phyloP scores from a whole-genome alignment of 2,329 filamentous ascomycete species.

The Leptographium galeiforme region DNA sequence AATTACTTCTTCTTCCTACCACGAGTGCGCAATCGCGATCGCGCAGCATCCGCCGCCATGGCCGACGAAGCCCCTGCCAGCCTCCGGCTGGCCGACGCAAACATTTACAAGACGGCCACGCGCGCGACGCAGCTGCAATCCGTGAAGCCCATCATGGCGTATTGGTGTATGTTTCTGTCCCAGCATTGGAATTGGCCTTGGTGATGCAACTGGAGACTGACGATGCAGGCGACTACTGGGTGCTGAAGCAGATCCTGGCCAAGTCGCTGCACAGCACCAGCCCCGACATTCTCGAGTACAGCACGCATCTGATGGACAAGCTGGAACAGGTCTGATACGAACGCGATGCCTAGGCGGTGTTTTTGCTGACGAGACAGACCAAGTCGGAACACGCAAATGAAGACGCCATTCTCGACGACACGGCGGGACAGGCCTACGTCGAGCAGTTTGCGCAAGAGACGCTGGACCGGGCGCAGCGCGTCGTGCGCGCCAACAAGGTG shows the following conservation, averaged over 20 bases:
- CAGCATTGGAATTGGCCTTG: too few relatives aligned
- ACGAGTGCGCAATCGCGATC: not conserved
- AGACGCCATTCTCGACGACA: constrained; percentile 74
- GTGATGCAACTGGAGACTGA: not conserved
- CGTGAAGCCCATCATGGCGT: constrained; percentile 76
- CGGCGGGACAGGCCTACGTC: constrained; percentile 78
- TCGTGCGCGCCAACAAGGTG: constrained; percentile 70
- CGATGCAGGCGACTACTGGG: constrained; percentile 70
- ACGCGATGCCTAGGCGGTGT: too few relatives aligned
- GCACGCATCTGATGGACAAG: constrained; percentile 76
- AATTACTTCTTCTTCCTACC: not conserved
- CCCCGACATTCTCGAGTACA: constrained; percentile 68
- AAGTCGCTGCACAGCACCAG: constrained; percentile 67
- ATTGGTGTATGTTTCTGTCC: constrained; percentile 85
- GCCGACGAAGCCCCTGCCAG: constrained; percentile 54
- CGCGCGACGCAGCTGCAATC: constrained; percentile 74
- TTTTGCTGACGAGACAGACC: constrained; percentile 28
- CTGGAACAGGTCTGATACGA: constrained; percentile 54
- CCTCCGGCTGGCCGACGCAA: constrained; percentile 69
- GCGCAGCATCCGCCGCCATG: constrained; percentile 36
- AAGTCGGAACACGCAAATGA: constrained; percentile 63
- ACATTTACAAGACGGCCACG: constrained; percentile 56
- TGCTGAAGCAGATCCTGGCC: constrained; percentile 79
- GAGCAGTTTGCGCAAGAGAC: constrained; percentile 89
- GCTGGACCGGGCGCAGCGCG: constrained; percentile 70